Base-by-base conservation (phyloP, 176 grass and related monocot species). In the Oropetium thomaeum region DNA sequence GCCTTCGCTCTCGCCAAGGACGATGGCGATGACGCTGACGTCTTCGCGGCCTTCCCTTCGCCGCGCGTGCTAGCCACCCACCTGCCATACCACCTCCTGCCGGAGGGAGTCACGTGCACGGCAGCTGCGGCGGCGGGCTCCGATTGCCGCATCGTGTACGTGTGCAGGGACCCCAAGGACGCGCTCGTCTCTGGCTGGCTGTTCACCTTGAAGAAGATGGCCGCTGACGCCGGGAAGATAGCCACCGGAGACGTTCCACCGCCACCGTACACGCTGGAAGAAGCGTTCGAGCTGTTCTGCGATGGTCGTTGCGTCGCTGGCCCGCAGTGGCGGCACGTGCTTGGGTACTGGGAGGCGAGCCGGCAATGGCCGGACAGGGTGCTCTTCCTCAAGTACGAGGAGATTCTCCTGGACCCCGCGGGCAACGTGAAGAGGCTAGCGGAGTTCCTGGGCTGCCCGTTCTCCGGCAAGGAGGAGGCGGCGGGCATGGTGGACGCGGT, bases 361-460 rank as follows among this genome's bases (percentile, higher is more conserved):
- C 7, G 64, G 62, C 69, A 39, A 44, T 69, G 19, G 17, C 70
- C 62, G 4, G 26, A 70, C 26, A 52, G 13, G 25, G 30, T 76
- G 11, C 12, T 84, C n/a, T 70, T 84, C 37, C 37, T 84, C 17
- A 16, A 58, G 13, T 62, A 78, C 41, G 73, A 84, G 49, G 73
- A 78, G 2, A 69, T 84, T 73, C 27, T 84, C 0, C 10, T 3
- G 22, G 29, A 53, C 68, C 68, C 0, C 45, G 4, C 17, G n/a
- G 5, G 0, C 0, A 32, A 53, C 1, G 5, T 71, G 19, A 71
- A 9, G 47, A 71, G 35, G 47, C 4, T 71, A 4, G 68, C 68
- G 0, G 5, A 34, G 19, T 71, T 52, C 11, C 34, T 71, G 45
- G 68, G 30, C 0, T 71, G 47, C 16, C 32, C 16, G 2, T 72